phyloP scores from a whole-genome alignment of 108 stramenopile genomes.

The Aurantiochytrium sp. region DNA sequence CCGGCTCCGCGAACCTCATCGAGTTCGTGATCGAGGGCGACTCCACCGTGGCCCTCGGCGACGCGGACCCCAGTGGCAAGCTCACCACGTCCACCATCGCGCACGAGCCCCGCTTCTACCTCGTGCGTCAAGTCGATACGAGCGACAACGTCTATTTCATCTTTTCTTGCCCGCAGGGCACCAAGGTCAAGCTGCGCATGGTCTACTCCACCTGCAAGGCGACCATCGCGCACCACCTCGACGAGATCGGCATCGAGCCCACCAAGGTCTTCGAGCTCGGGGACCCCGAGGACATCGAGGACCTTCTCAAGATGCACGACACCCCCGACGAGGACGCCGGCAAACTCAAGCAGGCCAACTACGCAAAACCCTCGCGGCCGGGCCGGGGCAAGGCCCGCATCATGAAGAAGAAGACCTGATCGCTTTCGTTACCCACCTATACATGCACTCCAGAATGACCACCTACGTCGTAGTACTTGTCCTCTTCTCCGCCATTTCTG shows the following conservation, averaged over 20 bases:
- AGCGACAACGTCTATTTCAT: neutral
- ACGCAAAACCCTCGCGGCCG: neutral
- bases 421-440: too few species aligned
- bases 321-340: neutral
- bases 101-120: neutral
- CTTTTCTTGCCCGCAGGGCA: neutral
- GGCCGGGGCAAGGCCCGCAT: conserved; percentile 22
- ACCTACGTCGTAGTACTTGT: too few species aligned
- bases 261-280: conserved; percentile 7
- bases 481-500: too few species aligned
- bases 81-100: neutral
- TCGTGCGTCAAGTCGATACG: neutral
- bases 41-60: neutral
- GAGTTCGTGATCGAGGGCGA: neutral
- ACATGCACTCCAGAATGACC: too few species aligned
- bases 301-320: neutral
- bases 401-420: neutral
- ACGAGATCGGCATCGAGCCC: neutral
- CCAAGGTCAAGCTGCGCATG: neutral
- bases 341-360: neutral
- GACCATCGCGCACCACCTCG: neutral
- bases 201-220: neutral
- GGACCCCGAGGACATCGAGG: neutral
- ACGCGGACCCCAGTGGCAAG: neutral
- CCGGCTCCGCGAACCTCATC: neutral